These are phyloP conservation scores for Suzukiozyma palmioleophila DNA, from an alignment of 1,139 yeast genomes.

Conservation along the genomic window DNA sequence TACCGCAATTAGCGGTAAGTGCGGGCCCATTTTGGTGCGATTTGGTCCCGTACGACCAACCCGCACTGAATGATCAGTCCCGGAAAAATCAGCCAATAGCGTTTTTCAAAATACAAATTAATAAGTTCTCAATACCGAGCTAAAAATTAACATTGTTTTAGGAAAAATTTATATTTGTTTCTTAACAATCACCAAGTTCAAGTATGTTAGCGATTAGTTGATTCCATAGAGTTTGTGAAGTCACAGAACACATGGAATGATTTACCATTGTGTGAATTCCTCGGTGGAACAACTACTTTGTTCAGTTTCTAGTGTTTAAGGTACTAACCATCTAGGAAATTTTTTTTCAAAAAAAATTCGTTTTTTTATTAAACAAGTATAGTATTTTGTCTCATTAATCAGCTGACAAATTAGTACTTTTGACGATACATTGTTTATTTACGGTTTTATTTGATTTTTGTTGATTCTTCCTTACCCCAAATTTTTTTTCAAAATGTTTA, in stretches of 20 bases:
- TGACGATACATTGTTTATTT: too few relatives aligned
- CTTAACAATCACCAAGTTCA: not conserved
- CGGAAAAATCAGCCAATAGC: conserved; percentile 2
- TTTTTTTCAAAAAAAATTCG: too few relatives aligned
- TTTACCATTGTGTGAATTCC: too few relatives aligned
- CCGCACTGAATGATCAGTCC: not conserved
- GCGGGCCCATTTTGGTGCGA: too few relatives aligned
- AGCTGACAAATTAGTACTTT: too few relatives aligned
- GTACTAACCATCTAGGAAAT: too few relatives aligned
- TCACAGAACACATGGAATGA: too few relatives aligned
- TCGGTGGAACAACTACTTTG: not conserved
- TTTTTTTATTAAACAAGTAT: too few relatives aligned
- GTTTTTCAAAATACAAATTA: not conserved
- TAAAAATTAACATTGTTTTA: not conserved
- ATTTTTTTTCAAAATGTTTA: conserved; percentile 4
- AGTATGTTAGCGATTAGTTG: not conserved
- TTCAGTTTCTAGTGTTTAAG: not conserved
- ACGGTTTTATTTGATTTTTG: not conserved
- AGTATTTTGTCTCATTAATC: too few relatives aligned
- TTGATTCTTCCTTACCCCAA: not conserved
- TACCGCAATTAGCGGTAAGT: too few relatives aligned
- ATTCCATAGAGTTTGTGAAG: too few relatives aligned
- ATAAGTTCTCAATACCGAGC: not conserved
- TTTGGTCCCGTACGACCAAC: too few relatives aligned
- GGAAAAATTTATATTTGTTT: not conserved